phyloP scores from a whole-genome alignment of 495 filamentous ascomycete genomes.

The Usnea hakonensis region DNA sequence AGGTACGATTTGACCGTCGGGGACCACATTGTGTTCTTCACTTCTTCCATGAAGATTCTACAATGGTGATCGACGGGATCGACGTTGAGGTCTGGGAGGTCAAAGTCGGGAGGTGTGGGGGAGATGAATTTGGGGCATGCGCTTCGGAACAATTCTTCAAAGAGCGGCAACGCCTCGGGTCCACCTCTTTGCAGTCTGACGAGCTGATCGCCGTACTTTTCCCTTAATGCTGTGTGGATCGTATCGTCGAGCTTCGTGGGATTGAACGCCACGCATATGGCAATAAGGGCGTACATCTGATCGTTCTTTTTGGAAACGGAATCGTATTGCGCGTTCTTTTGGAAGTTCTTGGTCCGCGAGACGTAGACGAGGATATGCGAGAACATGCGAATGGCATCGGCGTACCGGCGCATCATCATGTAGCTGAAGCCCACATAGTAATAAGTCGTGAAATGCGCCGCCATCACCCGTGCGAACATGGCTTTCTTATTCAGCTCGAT shows the following conservation, averaged over 20 bases:
- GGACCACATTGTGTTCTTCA: conserved; percentile 91
- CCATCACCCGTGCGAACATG: conserved; percentile 99
- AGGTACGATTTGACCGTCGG: conserved; percentile 96
- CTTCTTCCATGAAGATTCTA: conserved; percentile 97
- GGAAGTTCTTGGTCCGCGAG: conserved; percentile 98
- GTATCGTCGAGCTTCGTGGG: conserved; percentile 96
- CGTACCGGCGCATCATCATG: conserved; percentile 99
- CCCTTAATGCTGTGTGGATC: conserved; percentile 92
- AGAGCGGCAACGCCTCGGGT: conserved; percentile 87
- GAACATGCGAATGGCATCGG: conserved; percentile 98
- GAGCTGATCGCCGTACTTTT: conserved; percentile 98
- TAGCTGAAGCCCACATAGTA: conserved; percentile 99
- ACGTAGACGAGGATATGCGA: conserved; percentile 99
- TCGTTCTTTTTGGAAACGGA: conserved; percentile 99
- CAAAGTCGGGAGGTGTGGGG: conserved; percentile 93
- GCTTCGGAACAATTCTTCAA: conserved; percentile 90
- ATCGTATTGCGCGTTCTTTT: conserved; percentile 91
- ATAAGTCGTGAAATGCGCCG: conserved; percentile 98
- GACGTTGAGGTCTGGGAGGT: conserved; percentile 85
- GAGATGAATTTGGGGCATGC: conserved; percentile 99
- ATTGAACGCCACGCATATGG: conserved; percentile 96
- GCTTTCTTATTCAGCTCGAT: conserved; percentile 99
- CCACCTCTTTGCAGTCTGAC: conserved; percentile 90
- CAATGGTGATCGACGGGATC: conserved; percentile 97
- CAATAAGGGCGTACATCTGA: conserved; percentile 98